phyloP scores from a whole-genome alignment of 139 green algal genomes.

The Microglena sp. region DNA sequence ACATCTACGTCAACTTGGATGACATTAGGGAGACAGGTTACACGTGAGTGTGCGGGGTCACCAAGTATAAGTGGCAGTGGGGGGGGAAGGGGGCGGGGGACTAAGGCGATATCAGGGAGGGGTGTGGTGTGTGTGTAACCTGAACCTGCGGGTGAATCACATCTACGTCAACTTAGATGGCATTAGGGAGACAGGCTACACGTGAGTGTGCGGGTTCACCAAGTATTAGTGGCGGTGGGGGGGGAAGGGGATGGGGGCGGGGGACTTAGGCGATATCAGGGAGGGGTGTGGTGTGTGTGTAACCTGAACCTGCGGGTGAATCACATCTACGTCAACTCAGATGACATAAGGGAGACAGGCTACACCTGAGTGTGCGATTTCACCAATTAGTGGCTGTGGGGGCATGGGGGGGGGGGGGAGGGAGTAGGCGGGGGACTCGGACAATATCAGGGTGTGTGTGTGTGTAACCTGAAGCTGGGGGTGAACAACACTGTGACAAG shows the following conservation, averaged over 20 bases:
- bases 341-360: conserved; percentile 87
- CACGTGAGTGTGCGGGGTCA: too few relatives aligned
- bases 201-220: too few relatives aligned
- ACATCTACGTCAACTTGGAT: conserved; percentile 99
- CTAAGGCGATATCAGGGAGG: neutral
- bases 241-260: too few relatives aligned
- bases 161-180: conserved; percentile 99
- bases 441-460: conserved; percentile 21
- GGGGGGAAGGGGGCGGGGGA: neutral
- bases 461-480: conserved; percentile 94
- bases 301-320: conserved; percentile 98
- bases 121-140: conserved; percentile 69
- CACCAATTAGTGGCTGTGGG: too few relatives aligned
- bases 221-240: too few relatives aligned
- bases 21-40: conserved; percentile 90
- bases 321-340: conserved; percentile 98
- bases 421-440: neutral
- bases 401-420: too few relatives aligned
- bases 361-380: conserved; percentile 82
- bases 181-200: conserved; percentile 89
- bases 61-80: too few relatives aligned
- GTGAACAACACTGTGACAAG: conserved; percentile 99
- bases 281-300: conserved; percentile 43
- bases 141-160: conserved; percentile 98
- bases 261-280: neutral